Evolutionary conservation across 768 basidiomycete genomes (phyloP), one percentile per base, ranked within the genome.

Genomic region (Boletus patriciae): DNA sequence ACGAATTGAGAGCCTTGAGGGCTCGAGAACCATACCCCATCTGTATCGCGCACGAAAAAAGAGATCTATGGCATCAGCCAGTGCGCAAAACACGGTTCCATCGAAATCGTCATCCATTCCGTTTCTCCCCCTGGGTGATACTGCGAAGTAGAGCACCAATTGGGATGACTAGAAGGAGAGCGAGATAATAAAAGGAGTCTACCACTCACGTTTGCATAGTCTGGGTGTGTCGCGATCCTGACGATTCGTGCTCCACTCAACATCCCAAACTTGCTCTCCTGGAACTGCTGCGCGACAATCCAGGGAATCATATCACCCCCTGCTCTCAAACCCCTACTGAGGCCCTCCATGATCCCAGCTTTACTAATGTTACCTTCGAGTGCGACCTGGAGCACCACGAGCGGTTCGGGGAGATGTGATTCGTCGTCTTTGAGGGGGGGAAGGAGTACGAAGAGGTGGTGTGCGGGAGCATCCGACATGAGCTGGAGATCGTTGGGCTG

Each of bases 401-500:
- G 80, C 8, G 97, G 97, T 61, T 98, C 95, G 0, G 97, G 97
- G 1, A 99, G 80, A 47, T 87, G 83, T n/a, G 81, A 87, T 69
- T 94, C 92, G 58, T 95, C 90, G 53, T 94, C 90, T 66, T 89
- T 86, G 47, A 98, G 80, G 0, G 97, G 97, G 0, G 95, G 95
- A 2, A 98, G 78, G 0, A 99, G 83, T 1, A 99, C 97, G 62
- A 98, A 99, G 15, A 99, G 81, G 65, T 95, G 92, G 68, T 98
- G 96, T 1, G 94, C 95, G 0, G 97, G 97, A 1, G 97, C 97
- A 65, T 99, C 97, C 12, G 90, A 92, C 72, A 98, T 84, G 50
- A 99, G 82, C 71, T 98, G 96, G n/a, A 99, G 80, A 70, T 99
- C 97, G 69, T 99, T 98, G 19, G 97, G 97, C 67, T 95, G 92